Conservation (phyloP, 176 grass and related monocot species). For the Lolium rigidum region DNA sequence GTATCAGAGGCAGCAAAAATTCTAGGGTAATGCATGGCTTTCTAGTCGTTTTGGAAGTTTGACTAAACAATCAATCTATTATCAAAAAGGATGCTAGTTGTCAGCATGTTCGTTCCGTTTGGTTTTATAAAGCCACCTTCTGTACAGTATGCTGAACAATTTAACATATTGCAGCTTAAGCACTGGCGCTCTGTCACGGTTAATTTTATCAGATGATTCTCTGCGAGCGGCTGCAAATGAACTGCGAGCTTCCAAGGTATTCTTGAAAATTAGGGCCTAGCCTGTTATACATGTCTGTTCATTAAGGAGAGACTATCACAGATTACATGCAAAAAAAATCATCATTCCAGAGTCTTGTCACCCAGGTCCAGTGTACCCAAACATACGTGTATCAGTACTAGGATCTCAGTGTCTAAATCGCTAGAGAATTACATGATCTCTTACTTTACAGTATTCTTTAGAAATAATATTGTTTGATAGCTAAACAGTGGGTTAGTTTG, state of each 20-base stretch:
- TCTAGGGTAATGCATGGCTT: slow-evolving; percentile 70
- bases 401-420: neutral
- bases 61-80: neutral
- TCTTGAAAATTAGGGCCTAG: neutral
- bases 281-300: neutral
- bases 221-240: slow-evolving; percentile 85
- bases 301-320: neutral
- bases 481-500: neutral
- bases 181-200: slow-evolving; percentile 91
- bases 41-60: neutral
- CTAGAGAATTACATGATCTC: neutral
- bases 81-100: neutral
- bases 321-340: slow-evolving; percentile 23
- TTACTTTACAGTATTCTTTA: neutral
- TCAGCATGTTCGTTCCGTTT: neutral
- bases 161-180: slow-evolving; percentile 70
- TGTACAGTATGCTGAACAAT: slow-evolving; percentile 4
- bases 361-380: neutral
- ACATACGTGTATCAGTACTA: neutral
- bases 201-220: slow-evolving; percentile 95
- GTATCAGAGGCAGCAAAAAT: slow-evolving; percentile 81
- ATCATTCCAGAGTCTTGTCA: neutral
- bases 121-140: slow-evolving; percentile 30
- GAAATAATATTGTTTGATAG: neutral
- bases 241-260: slow-evolving; percentile 88